Conservation (phyloP, 2,329 filamentous ascomycete genomes). For the Colletotrichum sp. region DNA sequence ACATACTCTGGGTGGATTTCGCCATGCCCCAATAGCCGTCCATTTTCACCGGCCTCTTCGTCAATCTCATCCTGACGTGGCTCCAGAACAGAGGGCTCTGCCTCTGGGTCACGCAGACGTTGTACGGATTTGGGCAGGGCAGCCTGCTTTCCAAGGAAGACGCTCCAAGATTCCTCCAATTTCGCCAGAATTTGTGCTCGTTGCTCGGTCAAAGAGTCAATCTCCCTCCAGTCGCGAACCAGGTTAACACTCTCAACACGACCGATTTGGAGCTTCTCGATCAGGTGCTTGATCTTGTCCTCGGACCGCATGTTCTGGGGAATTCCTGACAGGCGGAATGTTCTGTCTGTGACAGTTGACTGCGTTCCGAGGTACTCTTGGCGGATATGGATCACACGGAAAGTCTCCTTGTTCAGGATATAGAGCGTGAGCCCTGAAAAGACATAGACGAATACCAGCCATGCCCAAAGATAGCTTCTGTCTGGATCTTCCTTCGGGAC, state of each 20-base stretch:
- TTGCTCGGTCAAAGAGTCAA: slow-evolving; percentile 77
- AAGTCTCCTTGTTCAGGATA: slow-evolving; percentile 82
- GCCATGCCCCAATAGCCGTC: slow-evolving; percentile 56
- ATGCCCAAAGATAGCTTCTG: slow-evolving; percentile 81
- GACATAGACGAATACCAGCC: slow-evolving; percentile 92
- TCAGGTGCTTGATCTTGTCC: slow-evolving; percentile 80
- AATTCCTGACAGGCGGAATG: slow-evolving; percentile 89
- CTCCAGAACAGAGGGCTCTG: slow-evolving; percentile 13
- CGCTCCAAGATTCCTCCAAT: slow-evolving; percentile 85
- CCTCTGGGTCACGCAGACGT: slow-evolving; percentile 23
- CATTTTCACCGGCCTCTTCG: slow-evolving; percentile 59
- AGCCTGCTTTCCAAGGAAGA: slow-evolving; percentile 67
- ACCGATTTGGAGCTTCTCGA: slow-evolving; percentile 88
- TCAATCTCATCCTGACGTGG: slow-evolving; percentile 37
- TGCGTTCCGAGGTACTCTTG: slow-evolving; percentile 94
- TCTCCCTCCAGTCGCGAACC: slow-evolving; percentile 83
- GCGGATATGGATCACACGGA: slow-evolving; percentile 81
- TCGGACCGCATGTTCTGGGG: slow-evolving; percentile 81
- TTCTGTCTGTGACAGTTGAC: slow-evolving; percentile 94
- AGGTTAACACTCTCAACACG: slow-evolving; percentile 87
- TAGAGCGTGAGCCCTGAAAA: slow-evolving; percentile 86
- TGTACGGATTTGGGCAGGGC: slow-evolving; percentile 39
- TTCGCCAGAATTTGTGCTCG: slow-evolving; percentile 70
- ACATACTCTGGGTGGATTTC: slow-evolving; percentile 28
- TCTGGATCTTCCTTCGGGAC: slow-evolving; percentile 39